Conservation (phyloP, 2,329 filamentous ascomycete genomes). For the Byssoonygena ceratinophila region DNA sequence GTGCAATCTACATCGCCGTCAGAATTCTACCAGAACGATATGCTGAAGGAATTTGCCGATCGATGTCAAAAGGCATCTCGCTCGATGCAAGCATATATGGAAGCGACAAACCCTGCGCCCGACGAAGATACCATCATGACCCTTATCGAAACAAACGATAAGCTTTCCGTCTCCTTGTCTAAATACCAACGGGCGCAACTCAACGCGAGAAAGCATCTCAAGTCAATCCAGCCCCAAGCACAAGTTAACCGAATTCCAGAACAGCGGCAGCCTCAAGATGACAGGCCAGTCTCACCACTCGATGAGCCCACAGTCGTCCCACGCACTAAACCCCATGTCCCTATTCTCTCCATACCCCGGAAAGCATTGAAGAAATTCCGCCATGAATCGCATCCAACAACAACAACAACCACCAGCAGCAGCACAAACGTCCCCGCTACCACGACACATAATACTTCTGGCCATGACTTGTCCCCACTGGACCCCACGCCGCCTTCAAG, state of each 20-base stretch:
- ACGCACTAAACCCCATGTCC: slow-evolving; percentile 7
- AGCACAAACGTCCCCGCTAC: not conserved
- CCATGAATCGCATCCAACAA: not conserved
- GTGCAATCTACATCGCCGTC: slow-evolving; percentile 70
- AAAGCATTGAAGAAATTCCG: slow-evolving; percentile 11
- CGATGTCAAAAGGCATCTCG: slow-evolving; percentile 71
- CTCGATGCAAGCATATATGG: slow-evolving; percentile 78
- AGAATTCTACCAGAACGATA: slow-evolving; percentile 71
- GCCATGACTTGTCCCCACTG: not conserved
- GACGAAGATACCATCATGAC: slow-evolving; percentile 92
- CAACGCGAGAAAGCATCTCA: slow-evolving; percentile 40
- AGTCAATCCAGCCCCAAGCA: slow-evolving; percentile 2
- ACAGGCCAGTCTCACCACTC: not conserved
- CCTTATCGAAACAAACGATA: slow-evolving; percentile 89
- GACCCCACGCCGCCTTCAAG: not conserved
- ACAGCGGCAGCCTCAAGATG: not conserved
- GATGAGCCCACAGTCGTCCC: not conserved
- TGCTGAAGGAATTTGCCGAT: slow-evolving; percentile 83
- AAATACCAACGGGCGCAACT: slow-evolving; percentile 73
- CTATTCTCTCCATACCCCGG: slow-evolving; percentile 14
- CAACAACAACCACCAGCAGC: not conserved
- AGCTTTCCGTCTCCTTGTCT: slow-evolving; percentile 68
- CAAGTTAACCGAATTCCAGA: not conserved
- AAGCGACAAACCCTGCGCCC: slow-evolving; percentile 63
- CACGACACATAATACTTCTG: not conserved